phyloP scores from a whole-genome alignment of 1,284 basidiomycete species.

The Moesziomyces antarcticus region DNA sequence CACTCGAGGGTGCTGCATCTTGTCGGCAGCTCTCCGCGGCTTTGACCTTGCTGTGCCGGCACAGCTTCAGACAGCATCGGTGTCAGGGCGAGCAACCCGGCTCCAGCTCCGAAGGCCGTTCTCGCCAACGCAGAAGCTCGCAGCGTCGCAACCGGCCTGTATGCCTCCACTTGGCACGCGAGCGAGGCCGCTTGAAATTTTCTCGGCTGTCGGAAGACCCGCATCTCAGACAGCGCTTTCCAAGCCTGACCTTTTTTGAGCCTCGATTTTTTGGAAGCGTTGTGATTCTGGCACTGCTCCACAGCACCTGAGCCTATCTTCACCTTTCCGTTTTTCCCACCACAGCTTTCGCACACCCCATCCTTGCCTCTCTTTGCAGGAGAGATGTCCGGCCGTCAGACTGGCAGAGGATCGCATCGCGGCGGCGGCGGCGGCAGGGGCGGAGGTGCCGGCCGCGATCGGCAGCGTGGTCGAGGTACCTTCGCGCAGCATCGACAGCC shows the following conservation, averaged over 20 bases:
- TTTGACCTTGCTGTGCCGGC: too few species aligned
- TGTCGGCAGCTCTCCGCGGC: too few species aligned
- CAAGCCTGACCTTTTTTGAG: not conserved
- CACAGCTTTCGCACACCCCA: not conserved
- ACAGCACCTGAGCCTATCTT: not conserved
- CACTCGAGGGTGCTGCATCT: too few species aligned
- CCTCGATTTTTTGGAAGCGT: not conserved
- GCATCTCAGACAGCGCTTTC: constrained; percentile 1
- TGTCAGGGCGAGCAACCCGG: too few species aligned
- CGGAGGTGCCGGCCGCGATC: constrained; percentile 6
- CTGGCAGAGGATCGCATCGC: constrained; percentile 1
- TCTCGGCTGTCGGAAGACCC: constrained; percentile 38
- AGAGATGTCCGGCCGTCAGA: constrained; percentile 14
- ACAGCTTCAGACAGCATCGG: too few species aligned
- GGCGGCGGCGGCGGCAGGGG: constrained; percentile 11
- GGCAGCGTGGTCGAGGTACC: constrained; percentile 18
- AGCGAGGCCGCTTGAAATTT: not conserved
- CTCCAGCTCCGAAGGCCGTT: too few species aligned
- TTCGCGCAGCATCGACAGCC: constrained; percentile 31
- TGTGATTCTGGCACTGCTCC: not conserved
- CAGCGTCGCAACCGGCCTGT: not conserved
- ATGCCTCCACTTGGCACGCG: not conserved
- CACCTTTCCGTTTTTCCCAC: not conserved
- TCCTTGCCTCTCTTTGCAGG: not conserved
- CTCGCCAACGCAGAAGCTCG: too few species aligned